Evolutionary conservation across 345 rosid genomes (phyloP), one percentile per base, ranked within the genome.

Genomic region (Excoecaria cochinchinensis): DNA sequence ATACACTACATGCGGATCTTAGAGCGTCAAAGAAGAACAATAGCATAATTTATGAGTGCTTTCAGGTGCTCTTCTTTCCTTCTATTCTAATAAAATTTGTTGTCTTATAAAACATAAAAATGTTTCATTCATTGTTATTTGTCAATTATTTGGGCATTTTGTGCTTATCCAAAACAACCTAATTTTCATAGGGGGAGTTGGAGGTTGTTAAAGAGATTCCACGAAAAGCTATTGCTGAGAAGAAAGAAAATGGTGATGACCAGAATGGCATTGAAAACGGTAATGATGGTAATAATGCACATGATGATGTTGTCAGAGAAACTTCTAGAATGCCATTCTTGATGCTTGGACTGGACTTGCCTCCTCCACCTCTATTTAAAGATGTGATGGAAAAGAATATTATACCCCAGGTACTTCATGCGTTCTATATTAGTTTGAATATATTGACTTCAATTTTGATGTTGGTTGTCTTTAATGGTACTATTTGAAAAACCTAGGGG

Each of bases 381-480:
- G 99, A 95, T 71, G 97, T 93, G 77, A 91, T 95, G 99, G 99
- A 95, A 86, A 95, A 95, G 83, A 95, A 93, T 81, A 95, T 95
- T 6, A 95, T 95, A 74, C 99, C 98, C 5, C 99, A 95, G 97
- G 99, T n/a, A 42, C 13, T 44, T 6, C 10, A 44, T 82, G 24
- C 42, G 61, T 31, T 62, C 38, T 48, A 57, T 25, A 10, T 66
- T 75, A 48, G 24, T 14, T 42, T 24, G 39, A 61, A 55, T 15
- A 71, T 21, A 63, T 8, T 52, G 8, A 40, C 58, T 25, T 14
- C 4, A 69, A 6, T 44, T 44, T 5, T 15, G 8, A 25, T 52
- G 13, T 6, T 25, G 19, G 7, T 3, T 38, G 67, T 50, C 52
- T 48, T 58, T 74, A 8, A 15, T 51, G 36, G 21, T 39, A 10